These are phyloP conservation scores for Microthyrium microscopicum DNA, from an alignment of 2,329 filamentous ascomycete genomes.

Conservation along the genomic window DNA sequence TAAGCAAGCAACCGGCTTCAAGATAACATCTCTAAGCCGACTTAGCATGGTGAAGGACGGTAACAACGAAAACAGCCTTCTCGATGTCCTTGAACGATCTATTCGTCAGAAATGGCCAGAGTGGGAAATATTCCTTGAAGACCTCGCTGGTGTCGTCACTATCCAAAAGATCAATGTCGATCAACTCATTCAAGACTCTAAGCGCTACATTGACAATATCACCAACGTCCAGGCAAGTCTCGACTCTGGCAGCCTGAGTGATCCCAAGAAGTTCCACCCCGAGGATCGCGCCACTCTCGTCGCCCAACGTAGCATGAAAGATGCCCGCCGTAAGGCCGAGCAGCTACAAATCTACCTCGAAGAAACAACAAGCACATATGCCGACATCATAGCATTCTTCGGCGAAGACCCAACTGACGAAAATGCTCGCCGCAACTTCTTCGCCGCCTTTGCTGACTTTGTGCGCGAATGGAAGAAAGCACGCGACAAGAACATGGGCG, in stretches of 20 bases:
- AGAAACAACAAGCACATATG: constrained; percentile 79
- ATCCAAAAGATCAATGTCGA: constrained; percentile 91
- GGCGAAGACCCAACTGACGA: constrained; percentile 88
- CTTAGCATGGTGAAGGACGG: constrained; percentile 98
- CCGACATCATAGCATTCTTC: constrained; percentile 93
- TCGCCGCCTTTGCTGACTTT: constrained; percentile 80
- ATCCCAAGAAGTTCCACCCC: constrained; percentile 94
- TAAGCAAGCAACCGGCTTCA: constrained; percentile 96
- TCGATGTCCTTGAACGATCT: constrained; percentile 89
- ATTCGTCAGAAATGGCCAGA: constrained; percentile 92
- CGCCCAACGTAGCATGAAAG: constrained; percentile 89
- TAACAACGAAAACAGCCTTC: constrained; percentile 93
- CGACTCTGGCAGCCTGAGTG: constrained; percentile 84
- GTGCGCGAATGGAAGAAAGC: constrained; percentile 93
- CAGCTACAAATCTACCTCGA: constrained; percentile 89
- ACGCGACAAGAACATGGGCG: constrained; percentile 69
- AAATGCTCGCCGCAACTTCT: constrained; percentile 87
- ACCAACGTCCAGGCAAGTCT: constrained; percentile 84
- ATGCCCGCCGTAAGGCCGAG: constrained; percentile 85
- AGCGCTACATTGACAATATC: constrained; percentile 86
- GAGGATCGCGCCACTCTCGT: constrained; percentile 88
- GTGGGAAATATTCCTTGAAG: constrained; percentile 76
- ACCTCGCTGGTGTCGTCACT: constrained; percentile 63
- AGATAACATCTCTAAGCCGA: constrained; percentile 81
- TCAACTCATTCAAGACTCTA: constrained; percentile 72